A percentile compares a stretch with the other conserved stretches of the same genome.
phyloP scores from a whole-genome alignment of 2,329 filamentous ascomycete species.

The Laburnicola sp. region DNA sequence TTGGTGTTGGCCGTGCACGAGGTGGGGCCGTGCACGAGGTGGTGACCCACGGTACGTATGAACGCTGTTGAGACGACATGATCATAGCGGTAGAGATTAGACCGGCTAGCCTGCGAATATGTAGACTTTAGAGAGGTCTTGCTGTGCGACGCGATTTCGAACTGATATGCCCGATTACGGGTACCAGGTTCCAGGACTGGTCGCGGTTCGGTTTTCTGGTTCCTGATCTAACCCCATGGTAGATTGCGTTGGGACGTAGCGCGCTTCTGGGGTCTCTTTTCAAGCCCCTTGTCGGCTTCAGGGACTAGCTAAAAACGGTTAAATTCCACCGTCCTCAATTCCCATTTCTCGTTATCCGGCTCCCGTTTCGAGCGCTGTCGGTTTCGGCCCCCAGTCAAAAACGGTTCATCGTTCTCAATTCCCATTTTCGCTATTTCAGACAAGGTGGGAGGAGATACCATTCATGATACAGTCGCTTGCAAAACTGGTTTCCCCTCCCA shows the following conservation, averaged over 20 bases:
- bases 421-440: background rate
- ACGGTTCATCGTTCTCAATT: background rate
- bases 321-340: background rate
- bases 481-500: background rate
- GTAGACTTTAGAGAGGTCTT: background rate
- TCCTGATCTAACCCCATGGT: conserved; percentile 2
- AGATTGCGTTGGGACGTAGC: background rate
- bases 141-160: background rate
- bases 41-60: too few species aligned
- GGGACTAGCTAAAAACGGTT: background rate
- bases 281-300: background rate
- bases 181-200: background rate
- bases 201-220: conserved; percentile 1
- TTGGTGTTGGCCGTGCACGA: too few species aligned
- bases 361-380: background rate
- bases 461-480: background rate
- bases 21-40: too few species aligned
- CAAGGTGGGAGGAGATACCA: background rate
- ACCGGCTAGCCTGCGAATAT: background rate
- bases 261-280: background rate
- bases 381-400: background rate
- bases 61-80: conserved; percentile 1
- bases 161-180: background rate
- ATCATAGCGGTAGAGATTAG: background rate
- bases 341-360: background rate